Percentiles rank a stretch among this genome's conserved stretches.
These are phyloP conservation scores for Aspergillus incahuasiensis DNA, from an alignment of 495 filamentous ascomycete genomes.

Conservation along the genomic window DNA sequence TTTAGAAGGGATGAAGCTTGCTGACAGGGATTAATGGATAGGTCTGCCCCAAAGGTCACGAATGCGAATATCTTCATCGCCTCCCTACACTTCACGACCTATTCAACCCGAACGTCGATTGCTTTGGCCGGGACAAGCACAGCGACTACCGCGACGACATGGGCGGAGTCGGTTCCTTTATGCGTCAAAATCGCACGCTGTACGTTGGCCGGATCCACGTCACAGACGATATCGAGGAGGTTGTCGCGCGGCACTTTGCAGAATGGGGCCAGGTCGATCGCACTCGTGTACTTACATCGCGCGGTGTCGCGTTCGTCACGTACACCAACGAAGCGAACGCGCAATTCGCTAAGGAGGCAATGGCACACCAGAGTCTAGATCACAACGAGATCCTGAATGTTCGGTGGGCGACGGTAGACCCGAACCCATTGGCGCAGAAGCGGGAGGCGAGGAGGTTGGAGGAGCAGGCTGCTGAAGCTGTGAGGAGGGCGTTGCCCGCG, in stretches of 20 bases:
- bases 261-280: slow-evolving; percentile 93
- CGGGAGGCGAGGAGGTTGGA: slow-evolving; percentile 85
- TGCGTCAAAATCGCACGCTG: slow-evolving; percentile 85
- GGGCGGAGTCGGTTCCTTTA: slow-evolving; percentile 90
- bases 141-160: slow-evolving; percentile 91
- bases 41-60: slow-evolving; percentile 76
- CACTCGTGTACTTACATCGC: slow-evolving; percentile 79
- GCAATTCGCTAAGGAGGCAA: slow-evolving; percentile 88
- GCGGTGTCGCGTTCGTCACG: slow-evolving; percentile 89
- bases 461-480: slow-evolving; percentile 97
- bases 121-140: slow-evolving; percentile 86
- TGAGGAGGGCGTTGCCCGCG: slow-evolving; percentile 82
- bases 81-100: slow-evolving; percentile 78
- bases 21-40: slow-evolving; percentile 19
- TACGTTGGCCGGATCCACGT: slow-evolving; percentile 93
- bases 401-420: slow-evolving; percentile 93
- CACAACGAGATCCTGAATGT: slow-evolving; percentile 92
- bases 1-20: not conserved
- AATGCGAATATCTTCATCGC: slow-evolving; percentile 93
- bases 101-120: slow-evolving; percentile 86
- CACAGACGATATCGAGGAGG: slow-evolving; percentile 95
- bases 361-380: slow-evolving; percentile 83
- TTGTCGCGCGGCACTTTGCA: slow-evolving; percentile 87
- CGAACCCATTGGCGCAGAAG: slow-evolving; percentile 92
- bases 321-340: slow-evolving; percentile 81